Conservation (phyloP, 257 asterid genomes). For the Cordia subcordata region DNA sequence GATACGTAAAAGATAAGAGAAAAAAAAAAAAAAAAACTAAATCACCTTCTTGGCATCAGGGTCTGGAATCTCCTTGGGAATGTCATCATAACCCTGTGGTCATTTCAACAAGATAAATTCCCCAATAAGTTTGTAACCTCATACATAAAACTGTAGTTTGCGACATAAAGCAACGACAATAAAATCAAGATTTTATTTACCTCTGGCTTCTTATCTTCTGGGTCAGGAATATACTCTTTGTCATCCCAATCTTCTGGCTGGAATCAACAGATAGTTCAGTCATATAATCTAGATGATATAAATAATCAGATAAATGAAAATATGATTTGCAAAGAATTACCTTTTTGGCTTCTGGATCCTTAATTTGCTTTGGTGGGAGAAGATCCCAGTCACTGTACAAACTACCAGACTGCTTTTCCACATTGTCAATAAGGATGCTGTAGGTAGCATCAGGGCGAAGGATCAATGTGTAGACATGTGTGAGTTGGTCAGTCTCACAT, state of each 20-base stretch:
- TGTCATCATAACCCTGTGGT: slow-evolving; percentile 88
- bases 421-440: slow-evolving; percentile 86
- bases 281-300: neutral
- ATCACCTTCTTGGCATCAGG: slow-evolving; percentile 91
- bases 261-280: slow-evolving; percentile 12
- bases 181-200: slow-evolving; percentile 23
- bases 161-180: neutral
- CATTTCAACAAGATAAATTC: neutral
- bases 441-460: slow-evolving; percentile 96
- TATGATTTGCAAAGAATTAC: slow-evolving; percentile 26
- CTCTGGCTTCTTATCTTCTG: slow-evolving; percentile 97
- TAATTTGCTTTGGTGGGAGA: slow-evolving; percentile 80
- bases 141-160: too few species aligned
- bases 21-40: neutral
- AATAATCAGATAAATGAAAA: neutral
- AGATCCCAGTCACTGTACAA: slow-evolving; percentile 91
- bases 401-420: slow-evolving; percentile 91
- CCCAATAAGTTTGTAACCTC: neutral
- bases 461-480: slow-evolving; percentile 86
- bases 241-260: slow-evolving; percentile 99
- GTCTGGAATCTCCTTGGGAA: slow-evolving; percentile 79
- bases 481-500: slow-evolving; percentile 95
- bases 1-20: neutral
- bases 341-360: slow-evolving; percentile 95
- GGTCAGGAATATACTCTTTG: slow-evolving; percentile 82